Base-by-base conservation (phyloP, 2,329 filamentous ascomycete genomes). In the Penicillium paneum region DNA sequence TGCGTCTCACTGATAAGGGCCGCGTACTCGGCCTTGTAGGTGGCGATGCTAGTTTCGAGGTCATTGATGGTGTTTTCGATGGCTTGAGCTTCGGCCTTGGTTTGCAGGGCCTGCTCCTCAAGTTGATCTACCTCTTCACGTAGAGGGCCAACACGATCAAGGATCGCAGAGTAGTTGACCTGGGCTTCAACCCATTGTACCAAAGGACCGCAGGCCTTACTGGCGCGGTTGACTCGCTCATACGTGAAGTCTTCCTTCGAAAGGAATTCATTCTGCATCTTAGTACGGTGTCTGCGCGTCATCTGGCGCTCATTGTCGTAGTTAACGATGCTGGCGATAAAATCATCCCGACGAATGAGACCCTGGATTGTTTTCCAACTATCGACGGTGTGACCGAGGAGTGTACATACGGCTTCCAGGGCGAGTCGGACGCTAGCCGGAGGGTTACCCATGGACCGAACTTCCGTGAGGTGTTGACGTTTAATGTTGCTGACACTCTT, bases 401-500 rank as follows among this genome's bases (percentile, higher is more conserved):
- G 78, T 0, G 92, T 94, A 77, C 94, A 97, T 6, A 99, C 95
- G n/a, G 94, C 90, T 70, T 97, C 93, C 54, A 99, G 81, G 2
- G 94, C 91, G 64, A 97, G 84, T 68, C 91, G 88, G 64, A 99
- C 95, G 79, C 91, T 91, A 63, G 86, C 81, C 8, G 94, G 94
- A 7, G 94, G 94, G 66, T 91, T 95, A 62, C 87, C 86, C 94
- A 99, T 97, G 61, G 93, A 96, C 70, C 94, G 86, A 47, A 99
- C 93, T 85, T 99, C 94, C 12, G 92, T 97, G 61, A 99, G 81
- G 74, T 99, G 94, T 71, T 96, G 91, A 70, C 89, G 86, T 80
- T 97, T 99, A 79, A 99, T 99, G 79, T 95, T 97, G 78, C 90
- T 94, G 74, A 99, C 95, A 76, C 92, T 97, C 72, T 91, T 90